Evolutionary conservation across 2,329 filamentous ascomycete genomes (phyloP).

Genomic region (Monosporascus cannonballus): DNA sequence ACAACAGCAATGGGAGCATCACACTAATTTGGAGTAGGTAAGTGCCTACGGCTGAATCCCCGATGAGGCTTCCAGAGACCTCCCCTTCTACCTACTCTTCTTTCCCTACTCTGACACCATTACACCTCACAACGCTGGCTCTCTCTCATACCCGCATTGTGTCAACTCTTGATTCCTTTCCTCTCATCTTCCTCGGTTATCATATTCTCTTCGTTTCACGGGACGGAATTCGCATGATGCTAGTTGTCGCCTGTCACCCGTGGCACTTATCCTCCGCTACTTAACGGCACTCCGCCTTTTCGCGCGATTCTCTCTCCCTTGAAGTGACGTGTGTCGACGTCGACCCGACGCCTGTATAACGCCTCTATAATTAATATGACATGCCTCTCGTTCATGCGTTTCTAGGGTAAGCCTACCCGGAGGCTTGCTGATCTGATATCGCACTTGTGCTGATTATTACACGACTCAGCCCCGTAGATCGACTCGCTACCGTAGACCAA

Average conservation of each 20-base stretch:
- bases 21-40: not conserved
- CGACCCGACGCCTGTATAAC: not conserved
- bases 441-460: not conserved
- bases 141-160: too few species aligned
- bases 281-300: slow-evolving; percentile 19
- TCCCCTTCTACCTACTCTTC: not conserved
- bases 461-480: not conserved
- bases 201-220: slow-evolving; percentile 12
- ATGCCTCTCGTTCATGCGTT: not conserved
- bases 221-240: slow-evolving; percentile 25
- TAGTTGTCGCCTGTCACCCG: slow-evolving; percentile 23
- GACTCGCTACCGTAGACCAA: not conserved
- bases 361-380: not conserved
- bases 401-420: not conserved
- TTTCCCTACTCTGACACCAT: not conserved
- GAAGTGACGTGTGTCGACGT: not conserved
- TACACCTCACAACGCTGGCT: not conserved
- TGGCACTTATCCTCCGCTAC: slow-evolving; percentile 24
- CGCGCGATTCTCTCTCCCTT: slow-evolving; percentile 7
- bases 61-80: not conserved
- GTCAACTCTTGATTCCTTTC: not conserved
- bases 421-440: not conserved
- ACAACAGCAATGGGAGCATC: too few species aligned
- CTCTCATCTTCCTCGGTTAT: slow-evolving; percentile 4
- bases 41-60: not conserved